A percentile compares a stretch with the other conserved stretches of the same genome.
phyloP scores from a whole-genome alignment of 1,139 yeast species.

The Chernovozyma sophiae-reginae region DNA sequence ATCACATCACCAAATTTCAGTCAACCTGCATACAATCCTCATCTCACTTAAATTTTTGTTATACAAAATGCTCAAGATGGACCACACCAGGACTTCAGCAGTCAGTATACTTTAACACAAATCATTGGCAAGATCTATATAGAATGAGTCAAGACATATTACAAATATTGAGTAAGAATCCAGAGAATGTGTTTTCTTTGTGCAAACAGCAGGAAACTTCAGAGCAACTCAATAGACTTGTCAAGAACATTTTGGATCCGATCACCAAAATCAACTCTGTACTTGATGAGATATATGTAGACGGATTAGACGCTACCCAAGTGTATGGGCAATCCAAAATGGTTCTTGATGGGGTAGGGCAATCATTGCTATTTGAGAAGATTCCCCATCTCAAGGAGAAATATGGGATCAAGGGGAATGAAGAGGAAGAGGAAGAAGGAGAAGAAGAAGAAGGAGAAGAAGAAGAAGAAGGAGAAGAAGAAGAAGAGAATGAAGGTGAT shows the following conservation, averaged over 20 bases:
- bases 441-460: slow-evolving; percentile 18
- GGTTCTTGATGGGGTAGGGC: slow-evolving; percentile 69
- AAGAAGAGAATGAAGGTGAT: slow-evolving; percentile 20
- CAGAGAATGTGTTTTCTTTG: slow-evolving; percentile 25
- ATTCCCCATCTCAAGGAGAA: slow-evolving; percentile 39
- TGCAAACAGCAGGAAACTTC: slow-evolving; percentile 8
- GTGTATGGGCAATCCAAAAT: slow-evolving; percentile 92
- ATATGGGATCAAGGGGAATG: slow-evolving; percentile 9
- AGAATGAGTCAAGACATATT: slow-evolving; percentile 18
- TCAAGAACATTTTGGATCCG: slow-evolving; percentile 62
- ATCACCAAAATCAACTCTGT: slow-evolving; percentile 60
- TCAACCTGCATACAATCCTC: too few species aligned
- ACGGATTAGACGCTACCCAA: slow-evolving; percentile 86
- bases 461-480: slow-evolving; percentile 15
- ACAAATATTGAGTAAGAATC: slow-evolving; percentile 17
- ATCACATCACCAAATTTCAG: too few species aligned
- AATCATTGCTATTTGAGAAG: slow-evolving; percentile 46
- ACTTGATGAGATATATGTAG: slow-evolving; percentile 76
- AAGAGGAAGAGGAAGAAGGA: slow-evolving; percentile 6
- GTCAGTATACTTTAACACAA: too few species aligned
- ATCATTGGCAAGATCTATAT: too few species aligned
- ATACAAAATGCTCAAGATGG: too few species aligned
- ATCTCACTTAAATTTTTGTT: too few species aligned
- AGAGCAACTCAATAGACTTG: slow-evolving; percentile 1
- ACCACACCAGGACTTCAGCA: too few species aligned